These are phyloP conservation scores for Coprinopsis strossmayeri DNA, from an alignment of 768 basidiomycete genomes.

Conservation along the genomic window DNA sequence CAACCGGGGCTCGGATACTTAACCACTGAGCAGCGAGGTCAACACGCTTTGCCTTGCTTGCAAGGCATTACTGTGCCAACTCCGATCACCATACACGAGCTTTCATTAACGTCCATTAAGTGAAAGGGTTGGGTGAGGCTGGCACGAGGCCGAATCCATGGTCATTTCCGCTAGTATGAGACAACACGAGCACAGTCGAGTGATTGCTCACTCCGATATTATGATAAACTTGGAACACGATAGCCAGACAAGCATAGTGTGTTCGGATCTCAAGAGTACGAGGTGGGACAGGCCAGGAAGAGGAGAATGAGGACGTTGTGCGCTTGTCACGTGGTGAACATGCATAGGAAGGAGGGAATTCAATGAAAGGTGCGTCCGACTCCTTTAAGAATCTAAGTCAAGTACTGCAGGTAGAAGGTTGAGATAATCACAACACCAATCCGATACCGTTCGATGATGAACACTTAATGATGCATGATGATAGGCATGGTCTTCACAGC, in stretches of 20 bases:
- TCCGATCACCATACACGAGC: conserved; percentile 12
- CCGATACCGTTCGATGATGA: conserved; percentile 1
- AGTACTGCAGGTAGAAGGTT: neutral
- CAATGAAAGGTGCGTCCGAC: too few species aligned
- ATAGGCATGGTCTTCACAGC: too few species aligned
- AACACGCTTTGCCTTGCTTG: conserved; percentile 31
- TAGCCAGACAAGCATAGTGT: too few species aligned
- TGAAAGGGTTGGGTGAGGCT: conserved; percentile 3
- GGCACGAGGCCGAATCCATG: conserved; percentile 2
- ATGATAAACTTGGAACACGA: too few species aligned
- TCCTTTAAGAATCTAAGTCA: too few species aligned
- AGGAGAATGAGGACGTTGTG: neutral
- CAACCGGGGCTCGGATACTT: conserved; percentile 28
- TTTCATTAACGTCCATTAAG: conserved; percentile 23
- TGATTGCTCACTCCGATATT: too few species aligned
- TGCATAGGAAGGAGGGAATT: neutral
- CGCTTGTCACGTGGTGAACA: neutral
- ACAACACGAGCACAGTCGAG: neutral
- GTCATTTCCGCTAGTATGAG: neutral
- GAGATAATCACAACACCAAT: conserved; percentile 7
- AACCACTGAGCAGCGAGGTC: conserved; percentile 32
- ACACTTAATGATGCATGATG: conserved; percentile 4
- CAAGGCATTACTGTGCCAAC: conserved; percentile 17
- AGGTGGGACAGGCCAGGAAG: too few species aligned
- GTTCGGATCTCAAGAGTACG: too few species aligned